Percentiles rank a stretch among this genome's conserved stretches.
Conservation (phyloP, 2,329 filamentous ascomycete species). For the Metarhizium humberi region DNA sequence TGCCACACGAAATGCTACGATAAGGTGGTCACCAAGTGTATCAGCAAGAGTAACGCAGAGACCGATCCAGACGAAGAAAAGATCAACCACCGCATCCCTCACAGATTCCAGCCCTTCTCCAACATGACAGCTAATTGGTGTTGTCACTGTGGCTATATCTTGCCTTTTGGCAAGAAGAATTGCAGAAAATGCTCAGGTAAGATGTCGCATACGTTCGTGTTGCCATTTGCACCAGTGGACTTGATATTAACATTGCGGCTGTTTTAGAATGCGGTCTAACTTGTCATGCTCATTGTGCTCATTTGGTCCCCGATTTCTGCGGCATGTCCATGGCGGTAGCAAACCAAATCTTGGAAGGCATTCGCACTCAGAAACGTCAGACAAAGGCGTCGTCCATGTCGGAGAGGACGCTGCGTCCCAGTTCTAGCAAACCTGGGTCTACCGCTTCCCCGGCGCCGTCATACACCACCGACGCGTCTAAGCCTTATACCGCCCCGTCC, state of each 20-base stretch:
- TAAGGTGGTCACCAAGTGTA: constrained; percentile 97
- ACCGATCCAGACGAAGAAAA: constrained; percentile 98
- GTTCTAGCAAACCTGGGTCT: constrained; percentile 35
- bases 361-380: constrained; percentile 68
- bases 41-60: constrained; percentile 98
- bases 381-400: constrained; percentile 49
- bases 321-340: constrained; percentile 98
- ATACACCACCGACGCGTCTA: constrained; percentile 9
- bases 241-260: constrained; percentile 1
- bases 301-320: constrained; percentile 96
- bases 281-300: constrained; percentile 82
- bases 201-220: constrained; percentile 10
- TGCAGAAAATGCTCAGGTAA: constrained; percentile 82
- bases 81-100: constrained; percentile 97
- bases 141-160: constrained; percentile 93
- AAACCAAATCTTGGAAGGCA: constrained; percentile 84
- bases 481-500: constrained; percentile 5
- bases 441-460: constrained; percentile 24
- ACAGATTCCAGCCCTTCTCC: constrained; percentile 92
- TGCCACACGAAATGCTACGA: constrained; percentile 96
- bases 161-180: constrained; percentile 92
- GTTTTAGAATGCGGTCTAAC: constrained; percentile 76
- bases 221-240: neutral
- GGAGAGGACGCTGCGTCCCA: constrained; percentile 56
- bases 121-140: constrained; percentile 99